Percentiles rank a stretch among this genome's conserved stretches.
Evolutionary conservation across 495 filamentous ascomycete species (phyloP).

Genomic region (Penicillium steckii): DNA sequence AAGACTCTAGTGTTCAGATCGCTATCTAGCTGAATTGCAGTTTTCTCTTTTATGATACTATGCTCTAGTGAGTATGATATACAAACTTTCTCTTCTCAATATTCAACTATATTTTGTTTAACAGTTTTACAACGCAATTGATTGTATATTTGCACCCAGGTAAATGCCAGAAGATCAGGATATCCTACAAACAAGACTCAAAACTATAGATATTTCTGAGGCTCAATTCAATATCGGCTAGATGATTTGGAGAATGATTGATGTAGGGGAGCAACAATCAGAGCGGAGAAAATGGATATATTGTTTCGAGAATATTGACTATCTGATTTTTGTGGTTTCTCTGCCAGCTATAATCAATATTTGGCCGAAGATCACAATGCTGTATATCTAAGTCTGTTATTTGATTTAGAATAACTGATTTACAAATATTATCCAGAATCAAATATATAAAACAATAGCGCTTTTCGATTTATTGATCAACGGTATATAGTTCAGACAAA

Average conservation of each 20-base stretch:
- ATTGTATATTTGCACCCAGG: too few species aligned
- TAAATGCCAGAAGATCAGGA: too few species aligned
- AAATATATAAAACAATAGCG: background rate
- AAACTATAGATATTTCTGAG: too few species aligned
- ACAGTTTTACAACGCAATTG: too few species aligned
- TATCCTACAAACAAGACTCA: too few species aligned
- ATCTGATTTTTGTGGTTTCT: background rate
- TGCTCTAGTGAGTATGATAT: too few species aligned
- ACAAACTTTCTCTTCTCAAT: too few species aligned
- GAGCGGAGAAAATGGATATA: background rate
- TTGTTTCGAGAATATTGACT: background rate
- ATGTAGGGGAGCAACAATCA: background rate
- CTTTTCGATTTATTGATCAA: background rate
- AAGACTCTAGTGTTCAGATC: too few species aligned
- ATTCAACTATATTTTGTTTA: too few species aligned
- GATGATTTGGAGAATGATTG: background rate
- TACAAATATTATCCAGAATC: background rate
- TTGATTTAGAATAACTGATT: background rate
- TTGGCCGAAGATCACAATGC: background rate
- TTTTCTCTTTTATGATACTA: too few species aligned
- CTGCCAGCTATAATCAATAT: background rate
- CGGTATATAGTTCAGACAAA: background rate
- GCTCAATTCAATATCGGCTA: too few species aligned
- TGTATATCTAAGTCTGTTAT: background rate
- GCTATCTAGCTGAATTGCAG: too few species aligned